Percentiles rank a stretch among this genome's conserved stretches.
phyloP scores from a whole-genome alignment of 345 rosid genomes.

The Arabidopsis suecica region DNA sequence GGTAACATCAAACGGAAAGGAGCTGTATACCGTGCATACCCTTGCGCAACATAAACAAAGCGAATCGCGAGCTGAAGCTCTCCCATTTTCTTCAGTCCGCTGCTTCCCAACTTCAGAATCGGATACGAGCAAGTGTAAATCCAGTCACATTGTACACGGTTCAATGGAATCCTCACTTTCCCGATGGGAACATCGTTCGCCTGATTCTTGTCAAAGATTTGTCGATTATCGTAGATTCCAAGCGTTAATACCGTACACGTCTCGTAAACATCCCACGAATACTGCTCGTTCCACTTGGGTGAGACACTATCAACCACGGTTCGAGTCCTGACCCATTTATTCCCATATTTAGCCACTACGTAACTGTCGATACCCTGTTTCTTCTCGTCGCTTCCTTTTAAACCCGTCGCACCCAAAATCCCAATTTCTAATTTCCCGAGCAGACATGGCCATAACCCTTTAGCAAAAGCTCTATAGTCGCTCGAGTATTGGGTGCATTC shows the following conservation, averaged over 20 bases:
- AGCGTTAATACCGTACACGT: slow-evolving; percentile 22
- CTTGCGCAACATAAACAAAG: neutral
- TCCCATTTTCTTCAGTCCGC: slow-evolving; percentile 29
- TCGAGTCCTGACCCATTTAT: slow-evolving; percentile 40
- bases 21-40: neutral
- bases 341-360: slow-evolving; percentile 40
- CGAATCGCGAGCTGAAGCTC: slow-evolving; percentile 29
- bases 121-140: slow-evolving; percentile 23
- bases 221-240: slow-evolving; percentile 31
- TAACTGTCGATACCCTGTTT: slow-evolving; percentile 12
- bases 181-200: slow-evolving; percentile 10
- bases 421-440: slow-evolving; percentile 36
- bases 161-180: slow-evolving; percentile 39
- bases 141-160: neutral
- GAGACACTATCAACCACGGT: slow-evolving; percentile 26
- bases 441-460: slow-evolving; percentile 25
- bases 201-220: neutral
- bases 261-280: slow-evolving; percentile 29
- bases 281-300: slow-evolving; percentile 41
- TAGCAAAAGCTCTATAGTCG: slow-evolving; percentile 29
- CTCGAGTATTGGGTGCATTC: slow-evolving; percentile 27
- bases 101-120: neutral
- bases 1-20: slow-evolving; percentile 25
- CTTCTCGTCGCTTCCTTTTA: slow-evolving; percentile 9
- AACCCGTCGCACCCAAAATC: slow-evolving; percentile 24